A percentile compares a stretch with the other conserved stretches of the same genome.
phyloP scores from a whole-genome alignment of 495 filamentous ascomycete genomes.

The Wilcoxina mikolae region DNA sequence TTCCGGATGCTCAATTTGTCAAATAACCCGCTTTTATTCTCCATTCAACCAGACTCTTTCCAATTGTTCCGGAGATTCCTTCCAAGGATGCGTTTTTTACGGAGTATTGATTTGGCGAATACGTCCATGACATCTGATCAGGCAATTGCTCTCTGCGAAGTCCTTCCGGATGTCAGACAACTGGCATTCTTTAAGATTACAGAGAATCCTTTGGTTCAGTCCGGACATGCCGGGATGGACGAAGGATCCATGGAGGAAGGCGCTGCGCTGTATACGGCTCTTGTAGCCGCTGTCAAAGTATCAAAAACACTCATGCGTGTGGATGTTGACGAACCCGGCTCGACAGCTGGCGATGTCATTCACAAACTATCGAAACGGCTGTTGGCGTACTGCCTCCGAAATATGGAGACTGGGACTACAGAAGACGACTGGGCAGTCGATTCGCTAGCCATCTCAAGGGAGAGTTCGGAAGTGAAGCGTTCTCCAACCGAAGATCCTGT shows the following conservation, averaged over 20 bases:
- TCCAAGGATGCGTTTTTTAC: conserved; percentile 63
- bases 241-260: conserved; percentile 77
- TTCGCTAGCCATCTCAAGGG: conserved; percentile 31
- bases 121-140: conserved; percentile 76
- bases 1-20: conserved; percentile 84
- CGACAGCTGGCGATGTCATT: conserved; percentile 69
- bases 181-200: conserved; percentile 78
- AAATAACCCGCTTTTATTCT: conserved; percentile 73
- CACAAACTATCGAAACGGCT: conserved; percentile 87
- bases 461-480: neutral
- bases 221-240: conserved; percentile 41
- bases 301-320: conserved; percentile 72
- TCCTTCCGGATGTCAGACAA: conserved; percentile 68
- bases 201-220: conserved; percentile 55
- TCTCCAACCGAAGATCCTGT: neutral
- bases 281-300: conserved; percentile 76
- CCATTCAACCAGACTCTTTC: conserved; percentile 56
- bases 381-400: conserved; percentile 80
- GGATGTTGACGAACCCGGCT: conserved; percentile 74
- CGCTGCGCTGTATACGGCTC: conserved; percentile 79
- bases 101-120: conserved; percentile 75
- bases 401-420: conserved; percentile 48
- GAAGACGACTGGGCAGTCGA: conserved; percentile 19
- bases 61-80: conserved; percentile 57
- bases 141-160: conserved; percentile 74